A percentile compares a stretch with the other conserved stretches of the same genome.
Evolutionary conservation across 1,284 basidiomycete genomes (phyloP).

Genomic region (Neolentinus lepideus): DNA sequence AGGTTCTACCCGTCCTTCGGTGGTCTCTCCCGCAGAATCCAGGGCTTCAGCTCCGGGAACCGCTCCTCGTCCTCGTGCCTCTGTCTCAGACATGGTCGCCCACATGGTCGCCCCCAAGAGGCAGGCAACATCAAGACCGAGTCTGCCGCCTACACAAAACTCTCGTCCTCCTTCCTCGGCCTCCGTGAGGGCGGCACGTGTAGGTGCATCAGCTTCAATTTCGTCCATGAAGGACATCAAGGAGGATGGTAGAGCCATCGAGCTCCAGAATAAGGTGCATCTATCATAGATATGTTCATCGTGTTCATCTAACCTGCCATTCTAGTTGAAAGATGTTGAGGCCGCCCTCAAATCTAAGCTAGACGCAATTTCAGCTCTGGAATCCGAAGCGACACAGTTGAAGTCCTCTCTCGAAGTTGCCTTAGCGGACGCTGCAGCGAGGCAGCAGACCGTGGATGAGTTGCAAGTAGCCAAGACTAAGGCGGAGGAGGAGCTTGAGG

Average conservation of each 20-base stretch:
- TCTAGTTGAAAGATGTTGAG: conserved; percentile 51
- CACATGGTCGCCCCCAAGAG: conserved; percentile 18
- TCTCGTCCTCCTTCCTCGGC: conserved; percentile 19
- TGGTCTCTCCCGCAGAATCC: conserved; percentile 15
- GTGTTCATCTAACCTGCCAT: conserved; percentile 10
- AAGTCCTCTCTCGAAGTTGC: conserved; percentile 44
- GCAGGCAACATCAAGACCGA: conserved; percentile 21
- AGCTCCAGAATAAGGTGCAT: conserved; percentile 54
- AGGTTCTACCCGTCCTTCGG: conserved; percentile 8
- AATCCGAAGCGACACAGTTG: conserved; percentile 41
- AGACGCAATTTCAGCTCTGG: conserved; percentile 38
- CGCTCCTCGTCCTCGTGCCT: conserved; percentile 23
- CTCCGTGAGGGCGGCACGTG: not conserved
- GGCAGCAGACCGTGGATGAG: conserved; percentile 33
- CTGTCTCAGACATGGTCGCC: conserved; percentile 24
- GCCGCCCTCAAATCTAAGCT: conserved; percentile 46
- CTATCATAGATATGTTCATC: conserved; percentile 5
- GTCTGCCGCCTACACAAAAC: conserved; percentile 13
- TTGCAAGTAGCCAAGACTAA: conserved; percentile 41
- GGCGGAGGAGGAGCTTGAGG: conserved; percentile 40
- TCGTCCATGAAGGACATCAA: conserved; percentile 64
- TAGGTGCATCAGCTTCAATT: conserved; percentile 45
- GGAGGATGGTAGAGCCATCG: conserved; percentile 38
- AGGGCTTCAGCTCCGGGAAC: conserved; percentile 16
- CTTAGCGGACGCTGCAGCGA: conserved; percentile 38